A percentile compares a stretch with the other conserved stretches of the same genome.
phyloP scores from a whole-genome alignment of 345 rosid genomes.

The Eucalyptus polyanthemos region DNA sequence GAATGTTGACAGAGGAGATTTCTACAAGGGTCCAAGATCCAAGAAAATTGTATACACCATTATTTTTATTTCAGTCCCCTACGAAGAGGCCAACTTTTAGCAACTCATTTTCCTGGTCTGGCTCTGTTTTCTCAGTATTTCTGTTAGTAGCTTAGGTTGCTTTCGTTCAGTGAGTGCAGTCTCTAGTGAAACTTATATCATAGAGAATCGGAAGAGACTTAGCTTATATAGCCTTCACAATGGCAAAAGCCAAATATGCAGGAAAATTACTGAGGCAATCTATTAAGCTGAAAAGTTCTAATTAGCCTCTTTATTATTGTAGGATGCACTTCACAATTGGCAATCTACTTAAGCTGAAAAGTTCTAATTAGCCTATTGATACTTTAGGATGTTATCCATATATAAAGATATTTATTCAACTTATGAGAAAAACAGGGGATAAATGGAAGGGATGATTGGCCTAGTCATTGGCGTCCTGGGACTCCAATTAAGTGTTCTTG shows the following conservation, averaged over 20 bases:
- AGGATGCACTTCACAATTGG: background rate
- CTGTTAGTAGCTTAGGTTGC: background rate
- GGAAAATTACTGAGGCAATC: background rate
- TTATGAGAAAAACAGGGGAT: background rate
- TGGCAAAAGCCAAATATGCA: background rate
- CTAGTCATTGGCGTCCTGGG: background rate
- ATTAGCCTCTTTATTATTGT: background rate
- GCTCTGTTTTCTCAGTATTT: background rate
- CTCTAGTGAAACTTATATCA: background rate
- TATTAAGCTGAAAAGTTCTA: background rate
- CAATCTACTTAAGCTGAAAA: too few species aligned
- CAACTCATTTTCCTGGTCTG: background rate
- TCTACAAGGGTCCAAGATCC: background rate
- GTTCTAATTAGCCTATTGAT: too few species aligned
- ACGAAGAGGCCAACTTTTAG: background rate
- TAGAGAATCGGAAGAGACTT: background rate
- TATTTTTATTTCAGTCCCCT: background rate
- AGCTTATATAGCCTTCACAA: background rate
- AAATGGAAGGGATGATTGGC: constrained; percentile 8
- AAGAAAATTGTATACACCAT: background rate
- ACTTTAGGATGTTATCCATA: background rate
- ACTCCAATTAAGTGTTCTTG: background rate
- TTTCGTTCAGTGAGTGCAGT: background rate
- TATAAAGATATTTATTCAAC: background rate
- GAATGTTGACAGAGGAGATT: background rate